Evolutionary conservation across 139 green algal species (phyloP).

Genomic region (Yamagishiella unicocca): DNA sequence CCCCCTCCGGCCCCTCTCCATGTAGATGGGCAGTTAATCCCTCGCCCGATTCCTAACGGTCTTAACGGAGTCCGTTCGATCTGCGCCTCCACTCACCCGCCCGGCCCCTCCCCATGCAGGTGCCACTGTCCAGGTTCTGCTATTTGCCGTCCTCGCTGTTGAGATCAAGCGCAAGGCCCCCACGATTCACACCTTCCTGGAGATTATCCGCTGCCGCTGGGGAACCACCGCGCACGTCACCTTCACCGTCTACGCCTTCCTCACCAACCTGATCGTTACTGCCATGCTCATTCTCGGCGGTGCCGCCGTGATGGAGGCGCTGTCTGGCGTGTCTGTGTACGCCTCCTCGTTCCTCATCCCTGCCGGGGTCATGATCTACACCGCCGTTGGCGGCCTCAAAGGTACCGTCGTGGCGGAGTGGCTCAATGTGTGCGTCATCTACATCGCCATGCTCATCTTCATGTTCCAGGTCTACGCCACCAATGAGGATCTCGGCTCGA

Average conservation of each 20-base stretch:
- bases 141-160: constrained; percentile 95
- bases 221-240: constrained; percentile 82
- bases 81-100: background rate
- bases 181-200: constrained; percentile 91
- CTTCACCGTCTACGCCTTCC: constrained; percentile 89
- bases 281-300: constrained; percentile 94
- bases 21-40: too few species aligned
- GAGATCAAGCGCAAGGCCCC: constrained; percentile 96
- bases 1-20: too few species aligned
- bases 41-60: too few species aligned
- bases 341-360: constrained; percentile 79
- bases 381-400: constrained; percentile 90
- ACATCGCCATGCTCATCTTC: constrained; percentile 90
- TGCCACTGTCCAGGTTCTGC: constrained; percentile 94
- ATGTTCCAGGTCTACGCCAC: constrained; percentile 85
- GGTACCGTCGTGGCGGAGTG: constrained; percentile 91
- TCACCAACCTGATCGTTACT: constrained; percentile 93
- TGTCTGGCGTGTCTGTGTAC: constrained; percentile 70
- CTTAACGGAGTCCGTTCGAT: too few species aligned
- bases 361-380: constrained; percentile 92
- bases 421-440: constrained; percentile 88
- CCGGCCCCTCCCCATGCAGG: constrained; percentile 53
- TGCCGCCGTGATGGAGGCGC: constrained; percentile 88
- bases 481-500: constrained; percentile 53
- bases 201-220: constrained; percentile 88